Evolutionary conservation across 495 filamentous ascomycete genomes (phyloP), one percentile per base, ranked within the genome.

Genomic region (Hyaloscypha variabilis): DNA sequence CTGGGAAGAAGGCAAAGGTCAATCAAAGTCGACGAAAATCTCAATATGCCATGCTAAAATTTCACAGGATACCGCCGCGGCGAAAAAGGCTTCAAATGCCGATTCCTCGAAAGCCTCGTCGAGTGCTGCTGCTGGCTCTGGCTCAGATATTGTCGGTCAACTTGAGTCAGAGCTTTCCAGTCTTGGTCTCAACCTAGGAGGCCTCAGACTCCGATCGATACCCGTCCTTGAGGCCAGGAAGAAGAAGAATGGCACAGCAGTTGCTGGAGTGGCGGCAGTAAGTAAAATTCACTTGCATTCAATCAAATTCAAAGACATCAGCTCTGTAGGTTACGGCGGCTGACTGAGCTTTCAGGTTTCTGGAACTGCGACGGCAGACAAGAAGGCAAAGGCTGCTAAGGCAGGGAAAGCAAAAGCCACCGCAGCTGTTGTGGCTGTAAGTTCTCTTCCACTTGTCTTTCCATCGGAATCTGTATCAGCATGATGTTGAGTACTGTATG

Each of bases 141-240:
- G 28, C 25, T 39, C 34, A 17, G 67, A 58, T 34, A 17, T 21
- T 23, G 26, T 26, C 0, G 23, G 19, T 8, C 6, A 34, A 46
- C 39, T 46, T 23, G 55, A 26, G 46, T 34, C 23, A 8, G 49
- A 64, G 34, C 52, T 67, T 10, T 46, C 34, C 10, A 49, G 11
- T 25, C 34, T 71, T 19, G 66, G 69, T 11, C n/a, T 71, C 58
- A 63, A 71, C 39, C 14, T 68, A 28, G 69, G 62, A 31, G 31
- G 25, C 17, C 58, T 71, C 46, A 46, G 63, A 34, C 66, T 66
- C 5, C 66, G 66, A 30, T 36, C 54, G 26, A 4, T 50, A 8
- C 58, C 62, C 25, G 30, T 58, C 3, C 65, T 71, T 42, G 66
- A 68, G 57, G 31, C 63, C 11, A 19, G 69, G 30, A 67, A 66